phyloP scores from a whole-genome alignment of 257 asterid species.

The Scutellaria barbata region DNA sequence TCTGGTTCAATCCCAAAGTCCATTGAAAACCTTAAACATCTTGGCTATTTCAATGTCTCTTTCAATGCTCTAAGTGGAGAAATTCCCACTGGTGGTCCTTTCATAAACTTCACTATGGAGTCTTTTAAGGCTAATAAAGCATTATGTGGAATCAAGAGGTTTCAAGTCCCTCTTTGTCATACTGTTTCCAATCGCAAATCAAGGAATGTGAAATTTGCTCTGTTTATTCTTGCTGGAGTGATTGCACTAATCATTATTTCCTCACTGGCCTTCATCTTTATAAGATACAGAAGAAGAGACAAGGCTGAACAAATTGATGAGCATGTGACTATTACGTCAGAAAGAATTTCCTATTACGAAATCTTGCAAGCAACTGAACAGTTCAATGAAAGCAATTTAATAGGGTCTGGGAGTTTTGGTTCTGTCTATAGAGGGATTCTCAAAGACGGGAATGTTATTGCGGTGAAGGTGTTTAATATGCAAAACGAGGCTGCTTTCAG shows the following conservation, averaged over 20 bases:
- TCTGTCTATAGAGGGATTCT: no score
- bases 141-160: slow-evolving; percentile 31
- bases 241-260: background rate
- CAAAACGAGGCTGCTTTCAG: slow-evolving; percentile 21
- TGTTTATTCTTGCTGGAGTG: slow-evolving; percentile 27
- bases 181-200: background rate
- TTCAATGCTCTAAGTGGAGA: slow-evolving; percentile 37
- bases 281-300: slow-evolving; percentile 3
- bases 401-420: no score
- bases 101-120: slow-evolving; percentile 36
- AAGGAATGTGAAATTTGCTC: background rate
- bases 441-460: slow-evolving; percentile 28
- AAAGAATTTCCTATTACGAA: slow-evolving; percentile 37
- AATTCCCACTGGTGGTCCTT: slow-evolving; percentile 37
- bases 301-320: background rate
- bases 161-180: slow-evolving; percentile 34
- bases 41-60: slow-evolving; percentile 32
- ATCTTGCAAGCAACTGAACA: slow-evolving; percentile 33
- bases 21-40: slow-evolving; percentile 8
- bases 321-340: background rate
- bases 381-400: no score
- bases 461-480: slow-evolving; percentile 36
- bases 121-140: slow-evolving; percentile 5
- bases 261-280: background rate
- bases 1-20: slow-evolving; percentile 36